Evolutionary conservation across 2,329 filamentous ascomycete genomes (phyloP), one percentile per base, ranked within the genome.

Genomic region (Trichocomaceae sp.): DNA sequence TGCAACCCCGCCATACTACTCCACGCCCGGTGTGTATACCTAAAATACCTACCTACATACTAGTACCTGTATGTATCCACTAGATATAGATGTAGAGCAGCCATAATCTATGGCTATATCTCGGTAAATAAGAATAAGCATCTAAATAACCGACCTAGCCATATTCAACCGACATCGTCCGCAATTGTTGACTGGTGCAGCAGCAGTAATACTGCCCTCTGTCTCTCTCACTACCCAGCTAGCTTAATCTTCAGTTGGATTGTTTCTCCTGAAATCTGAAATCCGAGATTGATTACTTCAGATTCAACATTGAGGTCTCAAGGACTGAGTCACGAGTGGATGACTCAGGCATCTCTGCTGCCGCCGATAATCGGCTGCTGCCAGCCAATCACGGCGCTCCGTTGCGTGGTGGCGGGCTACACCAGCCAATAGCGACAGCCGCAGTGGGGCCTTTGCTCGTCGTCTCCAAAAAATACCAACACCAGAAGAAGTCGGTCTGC

Each of bases 341-440:
- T 42, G 39, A 42, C 39, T 42, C 33, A 52, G 37, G 22, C n/a
- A 31, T 26, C 47, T 15, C 10, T 42, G 19, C 45, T 13, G 39
- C 41, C 35, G 41, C 57, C 57, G 57, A 59, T 59, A 39, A 57
- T 58, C 58, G 58, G 58, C 54, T 13, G 17, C 62, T 62, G 53
- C 39, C 19, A 15, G 12, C 47, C 46, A 50, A 54, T 55, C 47
- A 56, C 41, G 33, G 49, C 19, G 1, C 23, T 22, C 2, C 1
- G 10, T 1, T 17, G 9, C 41, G 26, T 41, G n/a, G 29, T 33
- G 50, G 50, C 29, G 50, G 15, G 29, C 19, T 1, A 0, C 3
- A 5, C 2, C 12, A 33, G 15, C 52, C 52, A 54, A 54, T 48
- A 13, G 37, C 2, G 3, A 45, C 26, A 35, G n/a, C 20, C 0